Conservation (phyloP, 495 filamentous ascomycete genomes). For the Penicillium chermesinum region DNA sequence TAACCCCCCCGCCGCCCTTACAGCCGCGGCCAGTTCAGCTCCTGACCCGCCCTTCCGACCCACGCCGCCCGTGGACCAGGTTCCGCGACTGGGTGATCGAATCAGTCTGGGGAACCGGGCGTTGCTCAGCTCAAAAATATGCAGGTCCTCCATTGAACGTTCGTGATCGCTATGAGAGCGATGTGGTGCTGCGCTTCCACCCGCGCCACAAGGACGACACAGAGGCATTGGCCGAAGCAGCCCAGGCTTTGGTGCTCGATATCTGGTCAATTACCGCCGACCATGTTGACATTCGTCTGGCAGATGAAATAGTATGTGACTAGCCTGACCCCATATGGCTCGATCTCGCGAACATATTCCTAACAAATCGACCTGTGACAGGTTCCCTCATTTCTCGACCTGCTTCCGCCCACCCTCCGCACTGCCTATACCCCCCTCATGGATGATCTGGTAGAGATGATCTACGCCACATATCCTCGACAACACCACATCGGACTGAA, state of each 20-base stretch:
- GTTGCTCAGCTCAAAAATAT: constrained; percentile 21
- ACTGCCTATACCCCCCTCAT: constrained; percentile 70
- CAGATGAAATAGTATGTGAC: constrained; percentile 64
- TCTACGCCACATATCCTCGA: constrained; percentile 69
- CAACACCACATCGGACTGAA: constrained; percentile 24
- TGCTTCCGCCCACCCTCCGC: constrained; percentile 72
- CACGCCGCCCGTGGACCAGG: constrained; percentile 43
- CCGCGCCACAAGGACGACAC: constrained; percentile 66
- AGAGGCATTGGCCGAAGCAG: constrained; percentile 64
- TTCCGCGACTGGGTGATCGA: constrained; percentile 62
- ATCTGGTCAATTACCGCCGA: constrained; percentile 81
- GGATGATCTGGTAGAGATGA: constrained; percentile 71
- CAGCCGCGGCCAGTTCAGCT: constrained; percentile 28
- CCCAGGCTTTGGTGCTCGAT: constrained; percentile 74
- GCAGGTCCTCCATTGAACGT: constrained; percentile 43
- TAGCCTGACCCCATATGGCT: background rate
- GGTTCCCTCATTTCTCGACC: constrained; percentile 73
- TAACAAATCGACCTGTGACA: constrained; percentile 18
- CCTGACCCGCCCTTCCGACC: constrained; percentile 26
- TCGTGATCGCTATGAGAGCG: constrained; percentile 64
- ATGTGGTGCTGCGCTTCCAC: constrained; percentile 87
- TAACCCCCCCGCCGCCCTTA: constrained; percentile 34
- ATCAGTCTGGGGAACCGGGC: constrained; percentile 53
- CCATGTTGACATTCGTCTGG: constrained; percentile 82
- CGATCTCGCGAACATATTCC: background rate